Evolutionary conservation across 2,329 filamentous ascomycete species (phyloP).

Genomic region (Sporothrix variecibatus): DNA sequence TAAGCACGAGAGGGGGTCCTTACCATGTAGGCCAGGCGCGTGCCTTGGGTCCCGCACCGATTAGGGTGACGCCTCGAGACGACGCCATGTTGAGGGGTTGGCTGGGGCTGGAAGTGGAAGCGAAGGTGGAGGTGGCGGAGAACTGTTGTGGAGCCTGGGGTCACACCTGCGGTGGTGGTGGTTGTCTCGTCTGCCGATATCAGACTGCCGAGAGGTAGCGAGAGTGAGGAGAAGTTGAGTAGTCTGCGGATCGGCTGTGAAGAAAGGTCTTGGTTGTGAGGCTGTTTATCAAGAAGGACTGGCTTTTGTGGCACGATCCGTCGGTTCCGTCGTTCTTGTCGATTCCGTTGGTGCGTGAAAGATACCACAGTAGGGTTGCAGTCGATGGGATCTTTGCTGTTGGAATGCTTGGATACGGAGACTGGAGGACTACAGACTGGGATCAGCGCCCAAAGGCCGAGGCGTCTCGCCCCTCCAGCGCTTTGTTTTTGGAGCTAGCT

Average conservation of each 20-base stretch:
- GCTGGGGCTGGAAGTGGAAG: not conserved
- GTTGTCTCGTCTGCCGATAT: not conserved
- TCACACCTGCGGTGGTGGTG: not conserved
- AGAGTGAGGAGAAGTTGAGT: not conserved
- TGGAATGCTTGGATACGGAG: not conserved
- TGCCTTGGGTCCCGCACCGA: constrained; percentile 21
- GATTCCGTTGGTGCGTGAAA: not conserved
- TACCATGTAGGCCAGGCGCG: constrained; percentile 19
- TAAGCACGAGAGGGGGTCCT: not conserved
- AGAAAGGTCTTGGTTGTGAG: not conserved
- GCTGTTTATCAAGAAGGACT: not conserved
- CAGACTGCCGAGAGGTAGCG: not conserved
- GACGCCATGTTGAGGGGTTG: not conserved
- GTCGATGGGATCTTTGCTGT: not conserved
- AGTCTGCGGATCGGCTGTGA: not conserved
- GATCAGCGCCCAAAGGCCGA: not conserved
- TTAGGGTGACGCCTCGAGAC: constrained; percentile 11
- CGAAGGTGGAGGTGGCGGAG: not conserved
- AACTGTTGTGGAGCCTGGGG: too few species aligned
- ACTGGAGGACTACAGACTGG: not conserved
- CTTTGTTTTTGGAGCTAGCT: too few species aligned
- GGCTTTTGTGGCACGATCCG: not conserved
- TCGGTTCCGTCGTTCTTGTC: not conserved
- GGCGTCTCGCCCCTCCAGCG: not conserved
- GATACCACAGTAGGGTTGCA: not conserved